A percentile compares a stretch with the other conserved stretches of the same genome.
Evolutionary conservation across 2,329 filamentous ascomycete genomes (phyloP).

Genomic region (Aspergillus ochraceus): DNA sequence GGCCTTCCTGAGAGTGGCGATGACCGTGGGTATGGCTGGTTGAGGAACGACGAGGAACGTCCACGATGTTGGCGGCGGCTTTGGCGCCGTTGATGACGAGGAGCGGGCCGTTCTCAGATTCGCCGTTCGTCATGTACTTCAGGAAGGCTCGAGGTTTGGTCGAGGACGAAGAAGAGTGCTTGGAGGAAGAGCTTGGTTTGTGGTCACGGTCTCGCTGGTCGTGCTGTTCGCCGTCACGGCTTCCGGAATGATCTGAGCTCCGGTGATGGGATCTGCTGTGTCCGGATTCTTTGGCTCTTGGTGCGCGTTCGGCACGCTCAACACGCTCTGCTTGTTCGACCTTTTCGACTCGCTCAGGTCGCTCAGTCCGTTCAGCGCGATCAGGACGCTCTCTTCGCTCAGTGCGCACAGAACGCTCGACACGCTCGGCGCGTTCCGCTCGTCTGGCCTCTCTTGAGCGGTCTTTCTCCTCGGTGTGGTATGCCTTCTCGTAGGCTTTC

Average conservation of each 20-base stretch:
- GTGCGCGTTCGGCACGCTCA: not conserved
- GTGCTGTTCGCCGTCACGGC: conserved; percentile 21
- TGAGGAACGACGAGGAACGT: conserved; percentile 31
- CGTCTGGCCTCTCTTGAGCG: conserved; percentile 4
- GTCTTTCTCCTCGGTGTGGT: conserved; percentile 20
- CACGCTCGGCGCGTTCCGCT: not conserved
- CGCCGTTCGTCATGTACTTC: conserved; percentile 40
- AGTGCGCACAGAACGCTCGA: not conserved
- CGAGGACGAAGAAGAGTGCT: conserved; percentile 20
- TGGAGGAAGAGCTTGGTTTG: conserved; percentile 29
- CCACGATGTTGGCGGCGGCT: conserved; percentile 29
- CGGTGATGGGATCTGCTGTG: conserved; percentile 15
- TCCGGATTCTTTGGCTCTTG: conserved; percentile 10
- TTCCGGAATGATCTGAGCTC: conserved; percentile 26
- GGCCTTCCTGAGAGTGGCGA: conserved; percentile 24
- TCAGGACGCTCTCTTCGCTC: not conserved
- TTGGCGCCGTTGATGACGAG: conserved; percentile 39
- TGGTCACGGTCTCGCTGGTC: conserved; percentile 15
- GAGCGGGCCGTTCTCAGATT: conserved; percentile 41
- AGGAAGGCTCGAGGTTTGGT: conserved; percentile 30
- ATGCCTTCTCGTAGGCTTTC: conserved; percentile 12
- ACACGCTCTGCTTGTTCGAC: not conserved
- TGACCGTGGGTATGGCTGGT: conserved; percentile 30
- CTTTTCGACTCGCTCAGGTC: not conserved
- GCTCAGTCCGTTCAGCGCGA: not conserved